These are phyloP conservation scores for Didymellaceae sp. DNA, from an alignment of 2,329 filamentous ascomycete species.

Conservation along the genomic window DNA sequence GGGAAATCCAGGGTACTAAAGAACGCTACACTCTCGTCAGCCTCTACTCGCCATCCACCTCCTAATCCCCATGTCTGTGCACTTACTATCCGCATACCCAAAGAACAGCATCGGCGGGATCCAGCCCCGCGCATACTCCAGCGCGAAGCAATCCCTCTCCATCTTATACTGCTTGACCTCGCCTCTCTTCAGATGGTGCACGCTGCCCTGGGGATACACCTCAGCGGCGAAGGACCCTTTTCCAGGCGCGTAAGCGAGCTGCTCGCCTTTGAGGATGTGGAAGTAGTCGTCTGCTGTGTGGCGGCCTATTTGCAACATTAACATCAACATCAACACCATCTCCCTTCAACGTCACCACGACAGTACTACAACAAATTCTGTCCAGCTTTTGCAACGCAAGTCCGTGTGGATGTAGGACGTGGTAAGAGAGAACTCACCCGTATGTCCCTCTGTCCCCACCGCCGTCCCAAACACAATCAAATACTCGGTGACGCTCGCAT, in stretches of 20 bases:
- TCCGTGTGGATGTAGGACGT: too few relatives aligned
- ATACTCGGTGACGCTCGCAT: constrained; percentile 80
- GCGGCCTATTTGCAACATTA: constrained; percentile 55
- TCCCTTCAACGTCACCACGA: too few relatives aligned
- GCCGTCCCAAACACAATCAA: constrained; percentile 59
- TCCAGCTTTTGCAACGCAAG: too few relatives aligned
- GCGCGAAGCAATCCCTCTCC: constrained; percentile 76
- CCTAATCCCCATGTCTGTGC: accelerated
- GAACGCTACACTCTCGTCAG: constrained; percentile 54
- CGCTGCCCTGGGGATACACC: constrained; percentile 70
- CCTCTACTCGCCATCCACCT: too few relatives aligned
- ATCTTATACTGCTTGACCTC: constrained; percentile 83
- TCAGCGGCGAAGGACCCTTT: constrained; percentile 71
- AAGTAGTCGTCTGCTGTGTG: constrained; percentile 96
- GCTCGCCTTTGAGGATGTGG: constrained; percentile 81
- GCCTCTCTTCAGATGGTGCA: constrained; percentile 76
- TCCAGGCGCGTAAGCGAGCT: constrained; percentile 70
- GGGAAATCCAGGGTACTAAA: constrained; percentile 81
- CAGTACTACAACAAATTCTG: too few relatives aligned
- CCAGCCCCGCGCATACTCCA: constrained; percentile 87
- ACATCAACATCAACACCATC: too few relatives aligned
- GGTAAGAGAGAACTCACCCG: constrained; percentile 48
- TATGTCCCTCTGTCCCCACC: constrained; percentile 85
- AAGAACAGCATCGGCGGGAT: constrained; percentile 93
- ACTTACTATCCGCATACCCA: constrained; percentile 75